Base-by-base conservation (phyloP, 345 rosid species). In the Erysimum cheiranthoides region DNA sequence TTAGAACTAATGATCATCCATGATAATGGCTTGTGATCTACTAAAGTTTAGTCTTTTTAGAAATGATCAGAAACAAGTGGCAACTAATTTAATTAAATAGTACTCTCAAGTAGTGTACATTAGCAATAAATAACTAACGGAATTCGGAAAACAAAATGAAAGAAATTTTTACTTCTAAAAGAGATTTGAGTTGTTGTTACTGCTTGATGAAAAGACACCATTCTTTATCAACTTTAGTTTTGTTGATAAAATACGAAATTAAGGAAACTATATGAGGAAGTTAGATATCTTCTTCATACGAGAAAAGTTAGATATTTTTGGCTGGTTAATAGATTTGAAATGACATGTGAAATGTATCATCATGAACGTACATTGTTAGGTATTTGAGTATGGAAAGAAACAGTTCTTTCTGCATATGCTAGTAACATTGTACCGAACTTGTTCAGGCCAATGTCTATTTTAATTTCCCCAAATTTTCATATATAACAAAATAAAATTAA, bases 341-440 rank as follows among this genome's bases (percentile, higher is more conserved):
- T 52, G 69, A 51, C 79, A 75, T 68, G 79, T 75, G 79, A 68
- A 61, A 35, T 68, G 74, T 75, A 60, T 67, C 73, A 68, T 68
- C 38, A 31, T 51, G 68, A 32, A 68, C 69, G 64, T 68, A 68
- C 79, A 68, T 21, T 61, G 69, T 76, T 75, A 75, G 79, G 79
- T 75, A 61, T 61, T 18, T 61, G 63, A 61, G 70, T 68, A 61
- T 75, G 50, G 74, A 51, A 57, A 68, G 28, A 75, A 61, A 68
- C 49, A 68, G 32, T 51, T 68, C 56, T 30, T 60, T 67, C 68
- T 51, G 56, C 74, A 68, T 50, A 61, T 68, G 31, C 32, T 60
- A 43, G 58, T 36, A 58, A 60, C 63, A 59, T 60, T 39, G 46
- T 68, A 43, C 69, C 69, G 47, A 68, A 76, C 64, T 76, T 61